These are phyloP conservation scores for Sporobolomyces roseus DNA, from an alignment of 768 basidiomycete genomes.

Conservation along the genomic window DNA sequence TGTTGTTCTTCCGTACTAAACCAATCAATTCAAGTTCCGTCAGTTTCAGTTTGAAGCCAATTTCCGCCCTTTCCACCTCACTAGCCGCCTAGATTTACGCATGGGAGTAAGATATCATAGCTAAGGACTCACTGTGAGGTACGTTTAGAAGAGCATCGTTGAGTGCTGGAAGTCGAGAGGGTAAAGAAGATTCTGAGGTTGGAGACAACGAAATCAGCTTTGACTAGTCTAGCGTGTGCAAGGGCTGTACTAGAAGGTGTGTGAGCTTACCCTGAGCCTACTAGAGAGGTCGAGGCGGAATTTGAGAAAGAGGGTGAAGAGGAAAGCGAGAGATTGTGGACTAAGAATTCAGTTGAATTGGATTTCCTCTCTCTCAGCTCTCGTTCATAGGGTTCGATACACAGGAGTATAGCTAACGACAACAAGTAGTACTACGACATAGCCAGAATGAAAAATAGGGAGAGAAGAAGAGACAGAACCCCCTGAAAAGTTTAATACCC, in stretches of 20 bases:
- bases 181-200: background rate
- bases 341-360: too few relatives aligned
- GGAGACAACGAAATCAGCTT: background rate
- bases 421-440: background rate
- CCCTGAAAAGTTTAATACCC: too few relatives aligned
- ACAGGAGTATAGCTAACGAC: background rate
- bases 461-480: background rate
- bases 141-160: slow-evolving; percentile 1
- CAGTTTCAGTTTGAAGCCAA: background rate
- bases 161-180: background rate
- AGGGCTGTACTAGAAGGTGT: background rate
- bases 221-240: background rate
- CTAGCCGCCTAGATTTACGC: too few relatives aligned
- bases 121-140: slow-evolving; percentile 1
- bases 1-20: background rate
- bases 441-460: background rate
- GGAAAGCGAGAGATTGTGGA: too few relatives aligned
- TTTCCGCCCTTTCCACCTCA: too few relatives aligned
- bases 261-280: background rate
- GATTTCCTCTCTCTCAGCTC: background rate
- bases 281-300: background rate
- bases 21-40: background rate
- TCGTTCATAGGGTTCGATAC: background rate
- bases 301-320: background rate
- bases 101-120: background rate